Percentiles rank a stretch among this genome's conserved stretches.
Conservation (phyloP, 108 stramenopile genomes). For the Cyclotella cryptica region DNA sequence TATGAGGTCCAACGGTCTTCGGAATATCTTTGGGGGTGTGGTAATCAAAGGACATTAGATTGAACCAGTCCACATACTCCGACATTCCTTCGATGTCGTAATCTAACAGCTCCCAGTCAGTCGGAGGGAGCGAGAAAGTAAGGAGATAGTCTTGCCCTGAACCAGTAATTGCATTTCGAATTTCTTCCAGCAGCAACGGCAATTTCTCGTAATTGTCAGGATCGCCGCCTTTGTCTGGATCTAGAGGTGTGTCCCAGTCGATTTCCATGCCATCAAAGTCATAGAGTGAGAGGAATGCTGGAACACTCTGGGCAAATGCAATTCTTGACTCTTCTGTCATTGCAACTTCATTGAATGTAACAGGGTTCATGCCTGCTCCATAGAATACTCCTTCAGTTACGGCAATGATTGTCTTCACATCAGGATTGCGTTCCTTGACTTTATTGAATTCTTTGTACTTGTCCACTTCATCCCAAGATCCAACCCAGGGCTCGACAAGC, state of each 20-base stretch:
- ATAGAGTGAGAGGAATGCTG: constrained; percentile 52
- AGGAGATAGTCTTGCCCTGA: constrained; percentile 47
- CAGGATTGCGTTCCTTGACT: constrained; percentile 49
- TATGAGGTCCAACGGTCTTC: constrained; percentile 54
- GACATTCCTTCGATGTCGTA: constrained; percentile 52
- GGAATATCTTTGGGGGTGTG: constrained; percentile 58
- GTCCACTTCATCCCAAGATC: constrained; percentile 57
- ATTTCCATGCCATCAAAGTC: constrained; percentile 62
- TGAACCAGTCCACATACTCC: constrained; percentile 59
- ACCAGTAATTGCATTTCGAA: constrained; percentile 35
- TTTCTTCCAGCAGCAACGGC: constrained; percentile 45
- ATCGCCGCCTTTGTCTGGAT: constrained; percentile 46
- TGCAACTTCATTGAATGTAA: constrained; percentile 52
- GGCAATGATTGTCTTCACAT: constrained; percentile 56
- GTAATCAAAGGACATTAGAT: constrained; percentile 59
- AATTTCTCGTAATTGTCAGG: constrained; percentile 53
- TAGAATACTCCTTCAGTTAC: constrained; percentile 57
- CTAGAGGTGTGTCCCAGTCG: constrained; percentile 58
- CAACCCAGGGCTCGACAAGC: constrained; percentile 56
- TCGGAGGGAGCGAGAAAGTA: constrained; percentile 49
- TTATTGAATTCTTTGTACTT: constrained; percentile 58
- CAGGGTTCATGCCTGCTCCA: constrained; percentile 55
- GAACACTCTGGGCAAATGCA: constrained; percentile 53
- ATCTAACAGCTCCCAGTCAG: constrained; percentile 57
- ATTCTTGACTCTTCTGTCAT: constrained; percentile 42